Evolutionary conservation across 1,139 yeast genomes (phyloP).

Genomic region (Candida glucosophila): DNA sequence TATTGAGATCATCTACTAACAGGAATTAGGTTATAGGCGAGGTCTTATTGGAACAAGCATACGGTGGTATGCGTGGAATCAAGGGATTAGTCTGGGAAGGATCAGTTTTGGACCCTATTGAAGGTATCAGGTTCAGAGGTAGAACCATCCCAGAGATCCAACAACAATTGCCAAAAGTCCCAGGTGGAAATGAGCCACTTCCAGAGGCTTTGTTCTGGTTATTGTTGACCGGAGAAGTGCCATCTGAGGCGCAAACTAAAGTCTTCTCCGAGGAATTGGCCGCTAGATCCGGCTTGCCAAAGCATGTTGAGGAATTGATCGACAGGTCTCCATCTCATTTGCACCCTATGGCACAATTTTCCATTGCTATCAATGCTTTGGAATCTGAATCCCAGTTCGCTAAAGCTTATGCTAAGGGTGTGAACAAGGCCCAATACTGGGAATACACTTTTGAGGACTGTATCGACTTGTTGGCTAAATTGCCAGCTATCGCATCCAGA

Average conservation of each 20-base stretch:
- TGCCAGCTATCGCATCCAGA: constrained; percentile 89
- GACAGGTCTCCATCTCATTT: constrained; percentile 78
- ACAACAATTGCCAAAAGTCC: constrained; percentile 85
- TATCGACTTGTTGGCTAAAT: constrained; percentile 79
- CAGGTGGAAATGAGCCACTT: constrained; percentile 76
- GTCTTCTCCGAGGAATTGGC: constrained; percentile 78
- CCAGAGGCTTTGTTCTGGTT: constrained; percentile 95
- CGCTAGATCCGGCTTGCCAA: constrained; percentile 76
- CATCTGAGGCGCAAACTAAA: constrained; percentile 67
- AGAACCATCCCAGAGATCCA: constrained; percentile 94
- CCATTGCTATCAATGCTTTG: constrained; percentile 86
- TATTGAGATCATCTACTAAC: constrained; percentile 11
- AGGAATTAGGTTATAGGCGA: constrained; percentile 69
- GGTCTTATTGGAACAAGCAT: constrained; percentile 90
- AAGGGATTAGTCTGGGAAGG: constrained; percentile 99
- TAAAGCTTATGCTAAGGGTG: constrained; percentile 84
- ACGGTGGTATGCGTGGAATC: constrained; percentile 99
- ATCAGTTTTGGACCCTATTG: constrained; percentile 94
- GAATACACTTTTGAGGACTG: constrained; percentile 86
- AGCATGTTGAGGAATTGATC: constrained; percentile 73
- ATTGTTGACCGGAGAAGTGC: constrained; percentile 83
- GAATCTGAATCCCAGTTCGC: constrained; percentile 89
- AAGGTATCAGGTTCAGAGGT: constrained; percentile 98
- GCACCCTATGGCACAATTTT: constrained; percentile 97
- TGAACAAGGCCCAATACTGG: constrained; percentile 85